These are phyloP conservation scores for Gossypium schwendimanii DNA, from an alignment of 441 rosid species.

Conservation along the genomic window DNA sequence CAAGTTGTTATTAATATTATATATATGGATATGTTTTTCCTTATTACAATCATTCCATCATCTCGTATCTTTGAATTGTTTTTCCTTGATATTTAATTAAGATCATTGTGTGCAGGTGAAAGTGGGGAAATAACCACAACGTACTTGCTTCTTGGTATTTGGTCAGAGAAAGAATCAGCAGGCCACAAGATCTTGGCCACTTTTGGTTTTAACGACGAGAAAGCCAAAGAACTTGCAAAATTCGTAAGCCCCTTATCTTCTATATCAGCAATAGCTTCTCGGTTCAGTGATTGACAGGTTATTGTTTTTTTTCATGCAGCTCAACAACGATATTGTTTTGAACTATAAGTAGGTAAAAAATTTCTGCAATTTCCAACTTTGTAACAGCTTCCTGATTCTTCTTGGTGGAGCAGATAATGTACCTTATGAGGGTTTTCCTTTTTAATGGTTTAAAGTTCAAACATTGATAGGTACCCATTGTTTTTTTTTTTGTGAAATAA, in stretches of 20 bases:
- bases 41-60: background rate
- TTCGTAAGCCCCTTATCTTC: background rate
- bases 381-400: background rate
- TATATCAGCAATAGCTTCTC: background rate
- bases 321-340: constrained; percentile 41
- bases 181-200: constrained; percentile 52
- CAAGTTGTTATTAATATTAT: background rate
- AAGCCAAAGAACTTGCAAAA: constrained; percentile 50
- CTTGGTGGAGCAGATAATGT: constrained; percentile 5
- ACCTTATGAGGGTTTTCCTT: background rate
- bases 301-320: constrained; percentile 34
- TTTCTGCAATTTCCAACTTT: background rate
- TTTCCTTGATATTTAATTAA: background rate
- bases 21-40: background rate
- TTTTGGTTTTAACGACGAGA: constrained; percentile 71
- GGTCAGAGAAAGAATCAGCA: constrained; percentile 75
- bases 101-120: constrained; percentile 41
- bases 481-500: background rate
- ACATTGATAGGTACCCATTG: background rate
- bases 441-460: constrained; percentile 1
- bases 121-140: constrained; percentile 68
- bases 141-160: constrained; percentile 67
- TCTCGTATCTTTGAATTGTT: background rate
- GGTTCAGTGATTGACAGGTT: constrained; percentile 5
- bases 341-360: constrained; percentile 32